phyloP scores from a whole-genome alignment of 139 green algal genomes.

The Auxenochlorella protothecoides region DNA sequence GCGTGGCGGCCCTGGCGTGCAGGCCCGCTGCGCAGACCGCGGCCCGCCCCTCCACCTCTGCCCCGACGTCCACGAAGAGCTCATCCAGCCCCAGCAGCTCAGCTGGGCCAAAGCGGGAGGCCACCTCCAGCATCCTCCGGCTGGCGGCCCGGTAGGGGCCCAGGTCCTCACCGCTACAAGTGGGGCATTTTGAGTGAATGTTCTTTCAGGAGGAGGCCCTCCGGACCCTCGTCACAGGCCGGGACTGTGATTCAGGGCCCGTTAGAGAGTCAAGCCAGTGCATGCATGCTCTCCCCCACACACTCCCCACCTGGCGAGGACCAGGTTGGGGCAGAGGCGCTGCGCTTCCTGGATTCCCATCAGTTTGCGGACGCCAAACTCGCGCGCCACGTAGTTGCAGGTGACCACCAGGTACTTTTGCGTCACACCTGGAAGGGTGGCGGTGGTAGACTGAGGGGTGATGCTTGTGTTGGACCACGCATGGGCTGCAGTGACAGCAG shows the following conservation, averaged over 20 bases:
- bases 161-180: slow-evolving; percentile 50
- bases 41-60: slow-evolving; percentile 14
- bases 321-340: slow-evolving; percentile 40
- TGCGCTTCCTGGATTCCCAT: slow-evolving; percentile 52
- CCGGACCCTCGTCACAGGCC: too few relatives aligned
- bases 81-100: slow-evolving; percentile 48
- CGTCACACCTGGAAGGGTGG: slow-evolving; percentile 41
- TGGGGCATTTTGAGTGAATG: background rate
- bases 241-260: too few relatives aligned
- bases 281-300: background rate
- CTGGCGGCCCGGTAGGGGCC: slow-evolving; percentile 41
- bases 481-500: background rate
- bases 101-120: slow-evolving; percentile 16
- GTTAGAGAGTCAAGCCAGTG: background rate
- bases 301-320: slow-evolving; percentile 29
- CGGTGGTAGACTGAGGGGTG: slow-evolving; percentile 17
- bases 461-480: slow-evolving; percentile 4
- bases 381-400: slow-evolving; percentile 67
- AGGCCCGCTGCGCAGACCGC: too few relatives aligned
- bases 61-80: slow-evolving; percentile 53
- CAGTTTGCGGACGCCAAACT: slow-evolving; percentile 66
- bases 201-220: too few relatives aligned
- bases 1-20: too few relatives aligned
- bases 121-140: slow-evolving; percentile 26
- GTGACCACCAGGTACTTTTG: slow-evolving; percentile 77